Evolutionary conservation across 257 asterid genomes (phyloP).

Genomic region (Lavandula angustifolia): DNA sequence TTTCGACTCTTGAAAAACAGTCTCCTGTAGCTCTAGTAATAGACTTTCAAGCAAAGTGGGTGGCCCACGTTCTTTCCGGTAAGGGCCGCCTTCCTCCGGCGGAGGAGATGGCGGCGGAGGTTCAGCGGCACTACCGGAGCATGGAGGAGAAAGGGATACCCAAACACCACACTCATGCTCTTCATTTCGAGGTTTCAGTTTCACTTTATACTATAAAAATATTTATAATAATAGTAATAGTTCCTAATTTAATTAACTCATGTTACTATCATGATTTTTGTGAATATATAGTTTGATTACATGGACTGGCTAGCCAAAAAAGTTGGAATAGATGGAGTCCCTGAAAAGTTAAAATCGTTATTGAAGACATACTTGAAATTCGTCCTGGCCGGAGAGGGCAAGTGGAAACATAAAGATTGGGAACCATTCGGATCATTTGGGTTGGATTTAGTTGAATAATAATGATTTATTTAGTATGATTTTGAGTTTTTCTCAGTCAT

Average conservation of each 20-base stretch:
- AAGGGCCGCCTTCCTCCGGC: slow-evolving; percentile 44
- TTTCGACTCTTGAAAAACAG: slow-evolving; percentile 24
- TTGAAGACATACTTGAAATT: slow-evolving; percentile 22
- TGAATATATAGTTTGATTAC: slow-evolving; percentile 52
- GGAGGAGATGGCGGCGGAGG: slow-evolving; percentile 52
- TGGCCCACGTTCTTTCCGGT: slow-evolving; percentile 53
- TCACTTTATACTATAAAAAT: background rate
- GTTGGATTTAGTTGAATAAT: too few species aligned
- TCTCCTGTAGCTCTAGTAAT: slow-evolving; percentile 30
- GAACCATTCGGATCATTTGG: too few species aligned
- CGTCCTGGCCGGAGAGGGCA: slow-evolving; percentile 14
- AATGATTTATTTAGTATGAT: too few species aligned
- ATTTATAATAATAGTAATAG: too few species aligned
- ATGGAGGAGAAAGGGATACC: slow-evolving; percentile 49
- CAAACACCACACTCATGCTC: slow-evolving; percentile 44
- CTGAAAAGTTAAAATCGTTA: slow-evolving; percentile 16
- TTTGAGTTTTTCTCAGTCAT: too few species aligned
- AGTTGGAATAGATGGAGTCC: slow-evolving; percentile 45
- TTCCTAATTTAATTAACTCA: too few species aligned
- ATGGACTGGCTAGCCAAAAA: slow-evolving; percentile 56
- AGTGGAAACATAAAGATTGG: slow-evolving; percentile 30
- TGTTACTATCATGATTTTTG: too few species aligned
- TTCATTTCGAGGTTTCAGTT: slow-evolving; percentile 17
- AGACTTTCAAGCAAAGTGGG: slow-evolving; percentile 70
- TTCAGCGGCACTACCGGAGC: slow-evolving; percentile 40